Conservation (phyloP, 306 rosid genomes). For the Rosa multiflora region DNA sequence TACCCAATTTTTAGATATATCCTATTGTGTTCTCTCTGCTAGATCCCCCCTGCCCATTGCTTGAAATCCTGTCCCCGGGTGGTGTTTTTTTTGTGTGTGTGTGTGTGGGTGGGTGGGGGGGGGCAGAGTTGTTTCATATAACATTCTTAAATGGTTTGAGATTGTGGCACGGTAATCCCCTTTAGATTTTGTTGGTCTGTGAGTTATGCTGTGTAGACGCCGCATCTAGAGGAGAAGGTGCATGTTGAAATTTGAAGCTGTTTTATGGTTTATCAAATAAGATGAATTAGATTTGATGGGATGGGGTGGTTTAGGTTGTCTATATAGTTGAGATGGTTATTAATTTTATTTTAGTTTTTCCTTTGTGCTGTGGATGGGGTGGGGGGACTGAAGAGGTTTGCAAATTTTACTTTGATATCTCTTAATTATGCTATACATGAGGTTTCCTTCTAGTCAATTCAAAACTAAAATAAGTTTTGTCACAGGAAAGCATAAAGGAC, state of each 20-base stretch:
- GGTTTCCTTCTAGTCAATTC: conserved; percentile 21
- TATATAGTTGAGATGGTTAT: neutral
- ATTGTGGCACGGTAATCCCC: neutral
- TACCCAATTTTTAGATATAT: neutral
- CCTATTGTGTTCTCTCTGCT: no score
- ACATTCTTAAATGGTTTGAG: no score
- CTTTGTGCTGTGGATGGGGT: neutral
- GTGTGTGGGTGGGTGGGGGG: no score
- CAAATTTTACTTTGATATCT: neutral
- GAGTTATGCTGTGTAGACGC: neutral
- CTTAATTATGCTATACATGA: neutral
- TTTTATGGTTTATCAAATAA: neutral
- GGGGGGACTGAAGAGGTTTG: neutral
- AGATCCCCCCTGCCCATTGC: no score
- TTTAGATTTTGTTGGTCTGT: neutral
- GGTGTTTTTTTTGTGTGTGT: no score
- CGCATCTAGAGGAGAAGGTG: neutral
- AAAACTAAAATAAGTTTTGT: conserved; percentile 17
- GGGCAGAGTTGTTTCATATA: no score
- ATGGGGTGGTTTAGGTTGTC: neutral
- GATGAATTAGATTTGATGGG: neutral
- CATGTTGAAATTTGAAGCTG: neutral
- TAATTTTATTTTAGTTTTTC: neutral
- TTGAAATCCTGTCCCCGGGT: no score
- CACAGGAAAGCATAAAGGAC: conserved; percentile 86